phyloP scores from a whole-genome alignment of 768 basidiomycete species.

The Cantharellus anzutake region DNA sequence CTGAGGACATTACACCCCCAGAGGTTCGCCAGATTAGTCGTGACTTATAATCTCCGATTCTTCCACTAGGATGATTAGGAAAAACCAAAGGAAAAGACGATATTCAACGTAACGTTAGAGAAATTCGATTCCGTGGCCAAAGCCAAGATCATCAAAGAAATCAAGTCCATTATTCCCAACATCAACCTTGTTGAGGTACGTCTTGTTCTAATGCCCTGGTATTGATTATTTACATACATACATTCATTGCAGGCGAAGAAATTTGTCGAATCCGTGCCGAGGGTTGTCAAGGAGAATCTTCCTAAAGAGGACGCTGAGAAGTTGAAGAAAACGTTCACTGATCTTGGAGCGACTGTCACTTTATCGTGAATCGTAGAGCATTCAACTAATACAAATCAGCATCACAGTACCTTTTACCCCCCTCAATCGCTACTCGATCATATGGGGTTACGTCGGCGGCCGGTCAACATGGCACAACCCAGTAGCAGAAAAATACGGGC shows the following conservation, averaged over 20 bases:
- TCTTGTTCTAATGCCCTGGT: background rate
- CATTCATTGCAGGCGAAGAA: conserved; percentile 69
- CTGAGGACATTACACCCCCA: conserved; percentile 36
- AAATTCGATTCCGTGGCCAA: conserved; percentile 84
- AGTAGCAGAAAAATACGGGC: no score
- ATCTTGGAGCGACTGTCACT: conserved; percentile 68
- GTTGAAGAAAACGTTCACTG: conserved; percentile 77
- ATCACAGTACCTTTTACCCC: no score
- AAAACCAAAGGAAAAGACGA: conserved; percentile 96
- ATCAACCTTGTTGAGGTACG: conserved; percentile 93
- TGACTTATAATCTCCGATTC: background rate
- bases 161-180: conserved; percentile 88
- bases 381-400: no score
- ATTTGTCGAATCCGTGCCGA: conserved; percentile 89
- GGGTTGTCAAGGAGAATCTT: conserved; percentile 83
- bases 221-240: background rate
- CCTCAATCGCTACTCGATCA: no score
- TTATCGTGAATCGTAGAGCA: conserved; percentile 37
- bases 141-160: conserved; percentile 93
- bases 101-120: conserved; percentile 88
- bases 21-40: conserved; percentile 29
- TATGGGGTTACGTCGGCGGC: no score
- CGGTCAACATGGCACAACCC: no score
- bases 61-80: conserved; percentile 29
- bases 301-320: conserved; percentile 98